Conservation (phyloP, 2,329 filamentous ascomycete species). For the Fusarium xyrophilum region DNA sequence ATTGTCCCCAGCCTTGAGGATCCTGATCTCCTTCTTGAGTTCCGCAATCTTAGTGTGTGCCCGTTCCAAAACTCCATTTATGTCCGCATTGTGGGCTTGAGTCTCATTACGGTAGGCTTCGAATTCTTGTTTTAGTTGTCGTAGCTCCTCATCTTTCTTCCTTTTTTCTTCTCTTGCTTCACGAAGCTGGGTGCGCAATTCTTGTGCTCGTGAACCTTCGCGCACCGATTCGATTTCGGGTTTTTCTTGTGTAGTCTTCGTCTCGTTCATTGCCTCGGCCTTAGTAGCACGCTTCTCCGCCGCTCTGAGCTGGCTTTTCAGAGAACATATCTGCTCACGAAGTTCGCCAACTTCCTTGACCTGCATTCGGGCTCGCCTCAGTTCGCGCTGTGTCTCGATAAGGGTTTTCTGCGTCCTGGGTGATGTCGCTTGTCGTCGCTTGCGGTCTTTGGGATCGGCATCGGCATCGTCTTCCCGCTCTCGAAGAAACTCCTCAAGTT, state of each 20-base stretch:
- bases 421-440: slow-evolving; percentile 52
- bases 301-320: slow-evolving; percentile 59
- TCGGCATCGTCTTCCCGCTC: slow-evolving; percentile 47
- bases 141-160: slow-evolving; percentile 59
- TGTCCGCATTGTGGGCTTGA: slow-evolving; percentile 61
- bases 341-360: slow-evolving; percentile 59
- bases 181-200: slow-evolving; percentile 52
- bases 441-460: slow-evolving; percentile 42
- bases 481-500: slow-evolving; percentile 52
- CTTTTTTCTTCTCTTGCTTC: slow-evolving; percentile 53
- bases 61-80: slow-evolving; percentile 61
- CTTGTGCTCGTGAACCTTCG: slow-evolving; percentile 44
- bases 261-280: slow-evolving; percentile 41
- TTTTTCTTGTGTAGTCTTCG: slow-evolving; percentile 42
- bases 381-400: slow-evolving; percentile 60
- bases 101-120: slow-evolving; percentile 61
- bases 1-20: slow-evolving; percentile 48
- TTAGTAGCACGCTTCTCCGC: slow-evolving; percentile 54
- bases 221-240: slow-evolving; percentile 26
- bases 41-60: slow-evolving; percentile 64
- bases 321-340: slow-evolving; percentile 59
- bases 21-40: slow-evolving; percentile 60
- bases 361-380: slow-evolving; percentile 62
- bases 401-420: slow-evolving; percentile 60
- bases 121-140: slow-evolving; percentile 59